phyloP scores from a whole-genome alignment of 371 early-diverging fungal species.

The Blakeslea trispora region DNA sequence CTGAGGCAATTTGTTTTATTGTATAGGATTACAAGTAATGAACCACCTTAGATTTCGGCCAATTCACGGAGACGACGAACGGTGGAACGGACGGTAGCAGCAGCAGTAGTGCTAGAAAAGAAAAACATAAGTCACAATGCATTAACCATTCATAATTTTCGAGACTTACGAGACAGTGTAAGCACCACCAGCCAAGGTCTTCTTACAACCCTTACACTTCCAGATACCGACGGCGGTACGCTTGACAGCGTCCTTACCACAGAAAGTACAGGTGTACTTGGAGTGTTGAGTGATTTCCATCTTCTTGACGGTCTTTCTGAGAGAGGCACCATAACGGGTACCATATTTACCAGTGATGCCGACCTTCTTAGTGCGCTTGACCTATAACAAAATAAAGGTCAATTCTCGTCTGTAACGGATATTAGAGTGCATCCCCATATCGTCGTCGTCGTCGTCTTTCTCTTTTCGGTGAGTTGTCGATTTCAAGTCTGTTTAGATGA shows the following conservation, averaged over 20 bases:
- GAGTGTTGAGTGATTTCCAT: conserved; percentile 99
- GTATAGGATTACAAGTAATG: neutral
- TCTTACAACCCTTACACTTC: conserved; percentile 98
- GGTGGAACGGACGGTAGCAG: conserved; percentile 90
- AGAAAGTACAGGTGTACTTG: conserved; percentile 99
- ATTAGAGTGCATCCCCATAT: too few species aligned
- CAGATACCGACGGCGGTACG: conserved; percentile 99
- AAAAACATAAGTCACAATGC: conserved; percentile 11
- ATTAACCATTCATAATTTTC: too few species aligned
- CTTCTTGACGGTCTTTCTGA: conserved; percentile 99
- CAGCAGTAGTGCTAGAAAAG: conserved; percentile 78
- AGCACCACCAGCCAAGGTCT: conserved; percentile 99
- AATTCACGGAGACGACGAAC: conserved; percentile 98
- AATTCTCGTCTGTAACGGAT: too few species aligned
- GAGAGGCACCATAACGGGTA: conserved; percentile 99
- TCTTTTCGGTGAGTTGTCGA: too few species aligned
- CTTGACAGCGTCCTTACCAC: conserved; percentile 98
- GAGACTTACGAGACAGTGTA: conserved; percentile 92
- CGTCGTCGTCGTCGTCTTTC: too few species aligned
- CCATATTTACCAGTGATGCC: conserved; percentile 99
- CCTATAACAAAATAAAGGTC: too few species aligned
- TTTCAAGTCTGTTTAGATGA: too few species aligned
- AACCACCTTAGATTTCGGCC: conserved; percentile 79
- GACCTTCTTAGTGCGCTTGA: conserved; percentile 99
- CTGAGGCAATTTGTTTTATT: neutral